Conservation (phyloP, 2,329 filamentous ascomycete species). For the Fusarium sp. region DNA sequence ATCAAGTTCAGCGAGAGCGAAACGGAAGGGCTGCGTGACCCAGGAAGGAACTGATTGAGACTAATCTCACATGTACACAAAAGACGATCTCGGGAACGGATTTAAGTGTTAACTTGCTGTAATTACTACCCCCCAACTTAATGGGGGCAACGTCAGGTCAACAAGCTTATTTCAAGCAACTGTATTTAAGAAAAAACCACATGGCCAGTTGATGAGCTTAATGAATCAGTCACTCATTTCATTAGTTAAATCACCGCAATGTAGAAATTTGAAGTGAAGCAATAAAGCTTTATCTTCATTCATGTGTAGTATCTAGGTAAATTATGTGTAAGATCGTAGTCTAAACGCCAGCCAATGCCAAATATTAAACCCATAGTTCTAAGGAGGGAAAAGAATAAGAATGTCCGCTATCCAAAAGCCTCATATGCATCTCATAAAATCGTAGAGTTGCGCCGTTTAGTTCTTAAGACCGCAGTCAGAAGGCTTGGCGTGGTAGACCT, state of each 20-base stretch:
- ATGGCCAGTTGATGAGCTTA: neutral
- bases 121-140: too few species aligned
- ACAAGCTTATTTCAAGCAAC: too few species aligned
- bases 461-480: constrained; percentile 59
- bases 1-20: neutral
- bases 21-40: neutral
- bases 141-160: too few species aligned
- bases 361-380: constrained; percentile 43
- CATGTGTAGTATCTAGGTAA: constrained; percentile 37
- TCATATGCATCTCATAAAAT: constrained; percentile 30
- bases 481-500: constrained; percentile 57
- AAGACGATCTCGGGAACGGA: neutral
- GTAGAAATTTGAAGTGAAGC: neutral
- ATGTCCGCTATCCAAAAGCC: constrained; percentile 17
- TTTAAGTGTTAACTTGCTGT: too few species aligned
- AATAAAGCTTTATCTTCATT: constrained; percentile 34
- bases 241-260: neutral
- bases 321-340: constrained; percentile 39
- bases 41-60: neutral
- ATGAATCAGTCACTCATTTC: neutral
- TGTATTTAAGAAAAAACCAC: neutral
- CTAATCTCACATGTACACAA: neutral
- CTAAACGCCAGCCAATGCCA: constrained; percentile 45
- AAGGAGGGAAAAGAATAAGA: constrained; percentile 42
- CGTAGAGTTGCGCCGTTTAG: constrained; percentile 19